Percentiles rank a stretch among this genome's conserved stretches.
Evolutionary conservation across 1,284 basidiomycete genomes (phyloP).

Genomic region (Sphagnurus paluster): DNA sequence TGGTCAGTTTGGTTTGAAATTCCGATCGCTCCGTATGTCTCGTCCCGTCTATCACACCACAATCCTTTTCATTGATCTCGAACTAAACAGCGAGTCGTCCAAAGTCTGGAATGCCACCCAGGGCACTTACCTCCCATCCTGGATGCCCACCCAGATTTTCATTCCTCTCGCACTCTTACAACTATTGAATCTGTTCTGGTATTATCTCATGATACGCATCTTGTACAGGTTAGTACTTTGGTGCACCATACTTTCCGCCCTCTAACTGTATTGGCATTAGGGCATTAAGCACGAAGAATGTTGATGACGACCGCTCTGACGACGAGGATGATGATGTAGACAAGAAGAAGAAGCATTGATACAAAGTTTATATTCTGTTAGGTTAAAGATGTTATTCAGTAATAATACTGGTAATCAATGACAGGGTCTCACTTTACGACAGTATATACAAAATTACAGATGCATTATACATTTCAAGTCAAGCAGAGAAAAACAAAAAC

Average conservation of each 20-base stretch:
- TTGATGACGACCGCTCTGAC: slow-evolving; percentile 59
- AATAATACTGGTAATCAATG: no score
- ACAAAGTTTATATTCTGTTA: background rate
- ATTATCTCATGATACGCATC: slow-evolving; percentile 78
- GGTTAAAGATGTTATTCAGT: background rate
- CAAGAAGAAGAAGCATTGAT: slow-evolving; percentile 33
- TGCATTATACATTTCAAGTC: background rate
- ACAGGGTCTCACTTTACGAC: no score
- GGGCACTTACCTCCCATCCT: slow-evolving; percentile 73
- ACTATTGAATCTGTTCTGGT: slow-evolving; percentile 90
- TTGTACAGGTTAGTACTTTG: slow-evolving; percentile 40
- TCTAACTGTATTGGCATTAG: slow-evolving; percentile 25
- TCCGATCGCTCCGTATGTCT: slow-evolving; percentile 73
- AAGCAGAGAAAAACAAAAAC: background rate
- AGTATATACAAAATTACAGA: background rate
- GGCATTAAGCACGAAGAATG: slow-evolving; percentile 35
- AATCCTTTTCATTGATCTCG: background rate
- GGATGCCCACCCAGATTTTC: slow-evolving; percentile 87
- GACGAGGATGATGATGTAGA: slow-evolving; percentile 60
- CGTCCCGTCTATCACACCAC: background rate
- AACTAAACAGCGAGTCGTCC: slow-evolving; percentile 47
- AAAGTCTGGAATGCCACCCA: slow-evolving; percentile 62
- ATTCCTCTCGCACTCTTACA: slow-evolving; percentile 75
- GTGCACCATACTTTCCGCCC: background rate
- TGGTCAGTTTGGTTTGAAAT: slow-evolving; percentile 87